phyloP scores from a whole-genome alignment of 139 green algal genomes.

The Limnomonas spitsbergensis region DNA sequence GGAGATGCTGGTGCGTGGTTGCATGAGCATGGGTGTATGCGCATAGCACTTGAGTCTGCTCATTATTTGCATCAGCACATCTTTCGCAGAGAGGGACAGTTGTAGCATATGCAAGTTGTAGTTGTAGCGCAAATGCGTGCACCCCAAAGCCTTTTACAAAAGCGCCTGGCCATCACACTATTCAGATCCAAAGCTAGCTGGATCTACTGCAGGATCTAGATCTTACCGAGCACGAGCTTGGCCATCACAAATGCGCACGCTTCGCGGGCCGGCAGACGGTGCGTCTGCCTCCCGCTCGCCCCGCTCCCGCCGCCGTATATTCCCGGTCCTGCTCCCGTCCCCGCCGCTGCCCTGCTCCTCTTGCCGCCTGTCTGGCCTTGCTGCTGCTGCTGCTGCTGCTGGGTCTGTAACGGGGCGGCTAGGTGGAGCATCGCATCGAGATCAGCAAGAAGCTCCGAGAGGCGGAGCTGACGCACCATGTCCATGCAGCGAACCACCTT shows the following conservation, averaged over 20 bases:
- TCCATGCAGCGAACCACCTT: neutral
- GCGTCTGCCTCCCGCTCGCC: neutral
- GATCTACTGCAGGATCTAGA: neutral
- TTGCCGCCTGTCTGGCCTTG: neutral
- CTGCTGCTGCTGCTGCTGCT: too few relatives aligned
- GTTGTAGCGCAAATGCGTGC: too few relatives aligned
- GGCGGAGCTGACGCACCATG: neutral
- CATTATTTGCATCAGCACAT: neutral
- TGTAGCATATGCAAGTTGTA: neutral
- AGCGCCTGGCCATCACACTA: too few relatives aligned
- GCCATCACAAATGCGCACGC: neutral
- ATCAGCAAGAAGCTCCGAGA: neutral
- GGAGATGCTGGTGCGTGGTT: too few relatives aligned
- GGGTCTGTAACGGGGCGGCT: neutral
- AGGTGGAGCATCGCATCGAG: neutral
- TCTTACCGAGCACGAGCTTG: neutral
- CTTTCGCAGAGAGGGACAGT: neutral
- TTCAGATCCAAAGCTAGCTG: neutral
- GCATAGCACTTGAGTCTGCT: too few relatives aligned
- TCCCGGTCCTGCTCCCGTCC: neutral
- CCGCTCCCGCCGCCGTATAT: neutral
- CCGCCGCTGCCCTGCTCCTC: neutral
- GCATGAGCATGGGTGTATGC: too few relatives aligned
- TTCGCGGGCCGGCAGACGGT: neutral
- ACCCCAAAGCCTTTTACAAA: too few relatives aligned